Base-by-base conservation (phyloP, 495 filamentous ascomycete species). In the Penicillium maclennaniae region DNA sequence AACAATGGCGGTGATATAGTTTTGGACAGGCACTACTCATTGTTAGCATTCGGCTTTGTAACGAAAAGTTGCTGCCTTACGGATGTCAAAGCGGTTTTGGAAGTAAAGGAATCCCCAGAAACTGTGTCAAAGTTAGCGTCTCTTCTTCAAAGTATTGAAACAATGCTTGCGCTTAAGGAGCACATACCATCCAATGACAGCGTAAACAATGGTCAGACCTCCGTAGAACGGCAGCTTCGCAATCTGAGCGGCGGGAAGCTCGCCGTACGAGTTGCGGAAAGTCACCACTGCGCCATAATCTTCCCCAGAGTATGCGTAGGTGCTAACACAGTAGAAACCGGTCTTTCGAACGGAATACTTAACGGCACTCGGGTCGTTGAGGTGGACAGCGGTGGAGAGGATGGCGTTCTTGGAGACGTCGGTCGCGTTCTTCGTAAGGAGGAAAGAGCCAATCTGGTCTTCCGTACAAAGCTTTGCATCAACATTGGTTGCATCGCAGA, bases 221-320 rank as follows among this genome's bases (percentile, higher is more conserved):
- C 92, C 93, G 60, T 99, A 99, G 70, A 99, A 99, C 1, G 95
- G 92, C 47, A 99, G 82, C 69, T 97, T 97, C 14, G 93, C 86
- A 62, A 99, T 97, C 69, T 97, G 91, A 9, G 89, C 87, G 20
- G 88, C 93, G 1, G 93, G 91, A 45, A 99, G 85, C 77, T 97
- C 92, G 64, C 93, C 93, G 62, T 91, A 99, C 12, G 93, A 87
- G 71, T 97, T 97, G 51, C 90, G 82, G 68, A 97, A 97, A 65
- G 91, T 91, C 43, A 95, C 85, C 19, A 91, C 82, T 4, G 86
- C 93, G 49, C 77, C 82, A 66, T 91, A 99, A 43, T 85, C 69
- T 21, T 71, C 60, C 8, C 75, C 70, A 26, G 75, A 78, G 65
- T 80, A 90, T 23, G 75, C 77, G 57, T 82, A 84, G 19, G 91